A percentile compares a stretch with the other conserved stretches of the same genome.
Conservation (phyloP, 73 alveolate species). For the Stentor roeselii region DNA sequence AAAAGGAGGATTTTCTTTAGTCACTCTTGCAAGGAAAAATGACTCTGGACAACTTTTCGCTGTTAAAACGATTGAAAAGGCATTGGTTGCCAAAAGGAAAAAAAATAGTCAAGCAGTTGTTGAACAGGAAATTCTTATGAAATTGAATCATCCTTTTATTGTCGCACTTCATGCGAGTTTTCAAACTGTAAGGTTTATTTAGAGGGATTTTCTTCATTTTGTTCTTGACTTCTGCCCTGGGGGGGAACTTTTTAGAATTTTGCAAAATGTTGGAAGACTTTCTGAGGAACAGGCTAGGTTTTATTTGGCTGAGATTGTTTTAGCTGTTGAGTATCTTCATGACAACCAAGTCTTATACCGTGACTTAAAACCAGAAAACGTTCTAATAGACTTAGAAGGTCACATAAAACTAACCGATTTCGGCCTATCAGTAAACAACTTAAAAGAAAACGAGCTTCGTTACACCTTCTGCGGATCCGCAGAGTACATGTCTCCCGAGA, state of each 20-base stretch:
- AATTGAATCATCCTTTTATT: neutral
- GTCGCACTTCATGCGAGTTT: neutral
- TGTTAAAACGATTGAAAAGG: neutral
- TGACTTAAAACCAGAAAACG: slow-evolving; percentile 30
- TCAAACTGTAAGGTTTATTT: neutral
- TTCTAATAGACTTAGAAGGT: slow-evolving; percentile 35
- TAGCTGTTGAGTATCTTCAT: slow-evolving; percentile 31
- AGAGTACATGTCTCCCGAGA: slow-evolving; percentile 64
- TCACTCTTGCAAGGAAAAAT: neutral
- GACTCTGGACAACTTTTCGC: neutral
- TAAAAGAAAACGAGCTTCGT: slow-evolving; percentile 31
- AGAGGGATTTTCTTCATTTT: neutral
- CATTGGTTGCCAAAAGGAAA: neutral
- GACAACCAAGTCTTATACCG: slow-evolving; percentile 38
- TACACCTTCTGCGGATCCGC: slow-evolving; percentile 49
- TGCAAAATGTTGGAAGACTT: neutral
- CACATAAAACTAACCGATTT: slow-evolving; percentile 54
- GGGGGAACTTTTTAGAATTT: neutral
- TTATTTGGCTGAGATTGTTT: slow-evolving; percentile 3
- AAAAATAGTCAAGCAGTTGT: neutral
- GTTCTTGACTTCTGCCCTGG: slow-evolving; percentile 3
- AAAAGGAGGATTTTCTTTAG: neutral
- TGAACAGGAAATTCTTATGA: neutral
- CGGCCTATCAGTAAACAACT: slow-evolving; percentile 45
- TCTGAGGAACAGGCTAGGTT: neutral